A percentile compares a stretch with the other conserved stretches of the same genome.
Conservation (phyloP, 495 filamentous ascomycete genomes). For the Penicillium egyptiacum region DNA sequence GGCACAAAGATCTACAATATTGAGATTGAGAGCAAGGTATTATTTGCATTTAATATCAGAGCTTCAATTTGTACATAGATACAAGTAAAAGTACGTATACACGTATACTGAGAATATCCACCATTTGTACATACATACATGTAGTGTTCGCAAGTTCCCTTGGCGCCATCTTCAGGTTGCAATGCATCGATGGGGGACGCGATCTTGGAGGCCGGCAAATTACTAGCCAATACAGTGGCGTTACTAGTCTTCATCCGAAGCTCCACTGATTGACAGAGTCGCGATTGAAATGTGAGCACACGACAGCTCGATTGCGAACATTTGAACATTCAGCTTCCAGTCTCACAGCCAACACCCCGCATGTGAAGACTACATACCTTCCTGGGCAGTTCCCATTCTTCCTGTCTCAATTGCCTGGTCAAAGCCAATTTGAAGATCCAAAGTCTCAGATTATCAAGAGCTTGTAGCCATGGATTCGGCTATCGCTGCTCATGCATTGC, state of each 20-base stretch:
- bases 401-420: neutral
- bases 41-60: neutral
- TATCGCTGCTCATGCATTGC: neutral
- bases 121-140: neutral
- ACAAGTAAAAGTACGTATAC: neutral
- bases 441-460: neutral
- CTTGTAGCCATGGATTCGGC: neutral
- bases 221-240: constrained; percentile 3
- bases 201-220: neutral
- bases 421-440: neutral
- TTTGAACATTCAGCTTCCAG: neutral
- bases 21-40: neutral
- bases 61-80: neutral
- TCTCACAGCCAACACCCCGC: neutral
- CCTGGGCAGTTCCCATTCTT: neutral
- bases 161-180: neutral
- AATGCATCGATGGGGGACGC: neutral
- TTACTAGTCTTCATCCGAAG: neutral
- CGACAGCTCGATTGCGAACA: neutral
- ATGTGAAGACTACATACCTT: neutral
- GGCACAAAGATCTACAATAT: neutral
- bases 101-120: neutral
- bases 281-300: neutral
- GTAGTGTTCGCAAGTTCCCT: neutral
- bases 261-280: neutral